These are phyloP conservation scores for Dactylellina parvicollis DNA, from an alignment of 2,329 filamentous ascomycete genomes.

Conservation along the genomic window DNA sequence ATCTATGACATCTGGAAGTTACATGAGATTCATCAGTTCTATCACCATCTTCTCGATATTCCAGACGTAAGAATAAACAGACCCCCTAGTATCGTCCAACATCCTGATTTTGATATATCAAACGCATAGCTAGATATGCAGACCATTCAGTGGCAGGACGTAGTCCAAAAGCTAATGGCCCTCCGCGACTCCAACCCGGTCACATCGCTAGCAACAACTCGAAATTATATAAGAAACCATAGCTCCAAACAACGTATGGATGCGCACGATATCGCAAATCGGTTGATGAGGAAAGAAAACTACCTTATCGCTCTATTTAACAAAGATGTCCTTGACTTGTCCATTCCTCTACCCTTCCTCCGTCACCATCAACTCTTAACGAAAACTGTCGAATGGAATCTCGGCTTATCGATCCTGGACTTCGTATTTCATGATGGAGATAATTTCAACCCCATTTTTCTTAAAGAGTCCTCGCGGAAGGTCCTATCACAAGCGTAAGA, in stretches of 20 bases:
- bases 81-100: neutral
- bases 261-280: constrained; percentile 95
- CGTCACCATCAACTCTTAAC: constrained; percentile 84
- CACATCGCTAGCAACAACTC: constrained; percentile 73
- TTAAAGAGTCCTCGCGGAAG: constrained; percentile 82
- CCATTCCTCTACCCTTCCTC: constrained; percentile 84
- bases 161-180: constrained; percentile 85
- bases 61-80: constrained; percentile 65
- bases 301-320: constrained; percentile 97
- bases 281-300: constrained; percentile 95
- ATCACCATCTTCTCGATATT: constrained; percentile 81
- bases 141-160: constrained; percentile 91
- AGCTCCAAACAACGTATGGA: constrained; percentile 88
- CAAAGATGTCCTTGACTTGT: constrained; percentile 90
- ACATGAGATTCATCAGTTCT: constrained; percentile 84
- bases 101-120: neutral
- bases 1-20: constrained; percentile 78
- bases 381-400: constrained; percentile 87
- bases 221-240: constrained; percentile 73
- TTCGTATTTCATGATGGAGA: constrained; percentile 91
- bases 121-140: constrained; percentile 77
- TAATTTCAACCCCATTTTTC: constrained; percentile 84
- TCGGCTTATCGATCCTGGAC: constrained; percentile 89
- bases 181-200: constrained; percentile 86
- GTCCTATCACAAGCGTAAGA: constrained; percentile 75